phyloP scores from a whole-genome alignment of 139 green algal genomes.

The Edaphochlamys debaryana region DNA sequence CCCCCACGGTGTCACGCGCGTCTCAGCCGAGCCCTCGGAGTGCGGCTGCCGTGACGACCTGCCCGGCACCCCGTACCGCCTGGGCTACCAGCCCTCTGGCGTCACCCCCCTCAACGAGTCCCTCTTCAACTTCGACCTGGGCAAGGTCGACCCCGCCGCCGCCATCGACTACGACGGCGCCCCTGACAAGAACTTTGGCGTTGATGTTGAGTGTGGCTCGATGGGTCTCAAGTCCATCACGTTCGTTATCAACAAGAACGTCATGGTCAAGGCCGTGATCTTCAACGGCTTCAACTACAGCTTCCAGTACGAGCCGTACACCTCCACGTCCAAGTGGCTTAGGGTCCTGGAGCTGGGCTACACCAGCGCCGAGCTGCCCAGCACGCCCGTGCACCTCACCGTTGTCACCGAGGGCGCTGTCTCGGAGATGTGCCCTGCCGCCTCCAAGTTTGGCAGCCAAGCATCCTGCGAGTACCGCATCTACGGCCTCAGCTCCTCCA shows the following conservation, averaged over 20 bases:
- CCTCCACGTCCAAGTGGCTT: constrained; percentile 8
- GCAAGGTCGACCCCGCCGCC: constrained; percentile 20
- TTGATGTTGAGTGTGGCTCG: neutral
- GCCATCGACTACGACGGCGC: neutral
- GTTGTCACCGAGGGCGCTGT: neutral
- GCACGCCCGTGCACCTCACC: neutral
- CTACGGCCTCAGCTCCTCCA: neutral
- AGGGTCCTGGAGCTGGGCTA: constrained; percentile 31
- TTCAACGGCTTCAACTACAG: constrained; percentile 48
- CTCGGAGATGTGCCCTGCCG: constrained; percentile 14
- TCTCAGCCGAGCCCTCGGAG: neutral
- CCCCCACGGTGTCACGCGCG: constrained; percentile 38
- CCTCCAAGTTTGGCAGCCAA: constrained; percentile 1
- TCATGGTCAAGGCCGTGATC: constrained; percentile 1
- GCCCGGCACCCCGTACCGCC: constrained; percentile 47
- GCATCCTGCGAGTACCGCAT: constrained; percentile 31
- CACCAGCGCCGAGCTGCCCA: neutral
- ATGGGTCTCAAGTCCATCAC: constrained; percentile 21
- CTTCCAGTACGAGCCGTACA: constrained; percentile 39
- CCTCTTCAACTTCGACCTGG: constrained; percentile 54
- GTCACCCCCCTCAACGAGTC: neutral
- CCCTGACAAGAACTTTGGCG: constrained; percentile 1
- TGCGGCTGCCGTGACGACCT: constrained; percentile 57
- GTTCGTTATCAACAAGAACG: neutral
- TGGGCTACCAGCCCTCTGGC: constrained; percentile 32